Conservation (phyloP, 805 yeast genomes). For the Yarrowia sp. region DNA sequence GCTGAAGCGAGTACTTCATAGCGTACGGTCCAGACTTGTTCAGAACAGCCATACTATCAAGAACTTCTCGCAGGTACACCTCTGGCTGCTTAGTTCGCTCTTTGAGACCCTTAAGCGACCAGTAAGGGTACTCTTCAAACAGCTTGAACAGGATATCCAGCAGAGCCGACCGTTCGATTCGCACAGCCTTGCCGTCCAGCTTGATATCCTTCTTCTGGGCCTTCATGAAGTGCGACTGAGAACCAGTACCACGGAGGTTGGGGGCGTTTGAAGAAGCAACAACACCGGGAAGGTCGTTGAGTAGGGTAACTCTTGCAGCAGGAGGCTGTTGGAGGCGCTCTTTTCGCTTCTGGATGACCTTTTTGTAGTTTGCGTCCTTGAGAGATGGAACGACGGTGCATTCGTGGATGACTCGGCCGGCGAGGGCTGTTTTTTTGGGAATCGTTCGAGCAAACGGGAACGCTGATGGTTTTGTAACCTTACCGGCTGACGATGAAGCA, state of each 20-base stretch:
- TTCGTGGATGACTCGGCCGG: slow-evolving; percentile 91
- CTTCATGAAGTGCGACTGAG: slow-evolving; percentile 68
- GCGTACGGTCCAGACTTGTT: slow-evolving; percentile 97
- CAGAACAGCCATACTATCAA: slow-evolving; percentile 86
- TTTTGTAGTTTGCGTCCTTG: slow-evolving; percentile 70
- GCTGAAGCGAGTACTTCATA: slow-evolving; percentile 84
- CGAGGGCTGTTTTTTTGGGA: slow-evolving; percentile 83
- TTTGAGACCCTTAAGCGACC: slow-evolving; percentile 93
- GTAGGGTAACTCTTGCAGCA: slow-evolving; percentile 71
- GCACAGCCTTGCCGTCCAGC: slow-evolving; percentile 83
- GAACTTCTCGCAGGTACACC: slow-evolving; percentile 80
- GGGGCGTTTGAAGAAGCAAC: slow-evolving; percentile 87
- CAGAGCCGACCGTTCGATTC: slow-evolving; percentile 92
- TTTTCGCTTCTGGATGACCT: slow-evolving; percentile 66
- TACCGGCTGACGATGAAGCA: slow-evolving; percentile 6
- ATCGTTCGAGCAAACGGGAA: slow-evolving; percentile 56
- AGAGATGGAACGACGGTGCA: slow-evolving; percentile 85
- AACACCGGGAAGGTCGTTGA: slow-evolving; percentile 85
- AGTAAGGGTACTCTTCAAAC: slow-evolving; percentile 94
- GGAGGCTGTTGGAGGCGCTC: slow-evolving; percentile 53
- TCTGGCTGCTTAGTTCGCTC: slow-evolving; percentile 97
- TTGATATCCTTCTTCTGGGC: slow-evolving; percentile 49
- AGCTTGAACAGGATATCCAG: slow-evolving; percentile 85
- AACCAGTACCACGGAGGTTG: slow-evolving; percentile 66
- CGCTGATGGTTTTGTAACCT: slow-evolving; percentile 30